Evolutionary conservation across 1,139 yeast species (phyloP), one percentile per base, ranked within the genome.

Genomic region (Kodamaea suecica): DNA sequence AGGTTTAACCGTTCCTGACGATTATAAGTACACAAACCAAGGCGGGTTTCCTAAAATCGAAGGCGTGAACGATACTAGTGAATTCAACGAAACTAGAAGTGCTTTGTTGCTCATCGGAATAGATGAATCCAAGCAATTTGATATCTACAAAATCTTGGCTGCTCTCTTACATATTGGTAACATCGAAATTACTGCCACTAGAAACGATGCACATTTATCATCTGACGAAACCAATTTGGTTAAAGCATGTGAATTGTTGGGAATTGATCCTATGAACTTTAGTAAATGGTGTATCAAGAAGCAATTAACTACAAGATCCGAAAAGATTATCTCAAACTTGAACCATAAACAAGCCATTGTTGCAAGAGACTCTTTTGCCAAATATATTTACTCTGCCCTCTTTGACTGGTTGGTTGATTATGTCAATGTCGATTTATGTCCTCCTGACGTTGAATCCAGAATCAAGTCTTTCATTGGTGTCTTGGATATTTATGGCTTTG

Each of bases 401-500:
- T 92, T 92, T 54, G 97, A 92, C 57, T 92, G 98, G 98, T 75
- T 92, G 44, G 97, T 92, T 21, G 80, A 73, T 34, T 80, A 80
- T 44, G 86, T 90, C 48, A 92, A 92, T 57, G 57, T 72, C 24
- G 95, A 87, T 53, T 74, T 92, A 51, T 84, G 95, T 59, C 83
- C 87, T 4, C 79, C 86, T 6, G 81, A 78, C 30, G 78, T 84
- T 31, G 71, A 72, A 31, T 67, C 70, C 9, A 59, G 70, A 32
- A 75, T 84, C 37, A 66, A 74, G 39, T 76, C 88, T 2, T 92
- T 92, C 50, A 92, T 92, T 55, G 99, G 99, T 59, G 98, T 92
- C 20, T 73, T 92, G 54, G 99, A 92, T 79, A 92, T 92, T 50
- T 90, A 90, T 57, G 98, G 98, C 27, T 92, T 92, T 58, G 98